Base-by-base conservation (phyloP, 1,139 yeast species). In the Protomyces pachydermus region DNA sequence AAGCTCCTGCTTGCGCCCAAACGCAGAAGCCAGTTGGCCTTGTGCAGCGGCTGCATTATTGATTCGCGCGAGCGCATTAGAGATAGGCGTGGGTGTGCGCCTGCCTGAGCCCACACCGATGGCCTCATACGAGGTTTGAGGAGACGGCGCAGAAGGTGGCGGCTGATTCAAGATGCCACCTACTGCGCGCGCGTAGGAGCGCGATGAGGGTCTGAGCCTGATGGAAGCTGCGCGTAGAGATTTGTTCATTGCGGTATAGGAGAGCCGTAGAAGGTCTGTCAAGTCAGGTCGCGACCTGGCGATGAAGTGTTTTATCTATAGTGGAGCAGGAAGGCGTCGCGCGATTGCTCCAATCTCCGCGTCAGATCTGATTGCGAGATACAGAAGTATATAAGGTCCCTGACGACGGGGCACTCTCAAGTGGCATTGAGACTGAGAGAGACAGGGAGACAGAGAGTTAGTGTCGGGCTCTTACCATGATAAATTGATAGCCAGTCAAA, bases 131-230 rank as follows among this genome's bases (percentile, higher is more conserved):
- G 34, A 32, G 6, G 46, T 38, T 3, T 25, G 32, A n/a, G 61
- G 61, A 9, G 42, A 32, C 10, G 39, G 42, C 23, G 61, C 38
- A 2, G 55, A 46, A 18, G 61, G 61, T 25, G 61, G 61, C n/a
- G 61, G 55, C 32, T 37, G 55, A 20, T 57, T 57, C 20, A 57
- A 25, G 23, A 57, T 35, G 56, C 61, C 61, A 3, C 61, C 61
- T n/a, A 57, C 55, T 16, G 52, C 61, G 25, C 55, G 32, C 23
- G 61, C 61, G 18, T 57, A 57, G 3, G 48, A 42, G 25, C 48
- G 48, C 48, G 48, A 42, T 1, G 48, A 16, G 8, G 23, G 20
- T 10, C 48, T n/a, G 48, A 42, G 20, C 25, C 23, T 12, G 12
- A 42, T 6, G 4, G 23, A 16, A 16, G 48, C 48, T 4, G 14